Conservation (phyloP, 2,329 filamentous ascomycete genomes). For the Aureobasidium sp. region DNA sequence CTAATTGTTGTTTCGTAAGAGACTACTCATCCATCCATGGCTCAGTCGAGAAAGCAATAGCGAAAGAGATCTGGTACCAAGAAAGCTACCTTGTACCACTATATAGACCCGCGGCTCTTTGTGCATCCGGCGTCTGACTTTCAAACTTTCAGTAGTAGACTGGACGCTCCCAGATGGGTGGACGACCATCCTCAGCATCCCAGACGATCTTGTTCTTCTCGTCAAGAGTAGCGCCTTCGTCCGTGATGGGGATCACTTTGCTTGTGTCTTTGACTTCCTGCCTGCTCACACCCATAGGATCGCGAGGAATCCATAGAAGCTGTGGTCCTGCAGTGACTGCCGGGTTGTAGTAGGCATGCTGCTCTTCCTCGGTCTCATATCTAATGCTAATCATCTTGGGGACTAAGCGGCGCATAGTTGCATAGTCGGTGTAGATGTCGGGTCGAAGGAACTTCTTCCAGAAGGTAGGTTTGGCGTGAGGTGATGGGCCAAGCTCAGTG, state of each 20-base stretch:
- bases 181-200: constrained; percentile 48
- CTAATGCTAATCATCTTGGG: constrained; percentile 51
- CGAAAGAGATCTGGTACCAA: neutral
- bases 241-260: constrained; percentile 69
- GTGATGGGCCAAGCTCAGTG: constrained; percentile 29
- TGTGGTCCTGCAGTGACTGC: constrained; percentile 57
- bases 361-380: constrained; percentile 56
- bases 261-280: constrained; percentile 76
- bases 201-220: constrained; percentile 62
- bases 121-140: neutral
- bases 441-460: constrained; percentile 63
- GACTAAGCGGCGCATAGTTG: constrained; percentile 61
- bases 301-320: constrained; percentile 78
- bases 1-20: neutral
- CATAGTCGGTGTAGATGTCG: constrained; percentile 68
- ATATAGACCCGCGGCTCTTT: neutral
- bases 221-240: constrained; percentile 64
- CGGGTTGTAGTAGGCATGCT: constrained; percentile 68
- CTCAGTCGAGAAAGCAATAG: neutral
- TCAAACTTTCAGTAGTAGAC: constrained; percentile 13
- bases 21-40: neutral
- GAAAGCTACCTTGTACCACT: neutral
- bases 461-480: constrained; percentile 49
- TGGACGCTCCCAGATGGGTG: constrained; percentile 53
- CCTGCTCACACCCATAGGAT: constrained; percentile 64